Percentiles rank a stretch among this genome's conserved stretches.
phyloP scores from a whole-genome alignment of 192 early-diverging fungal genomes.

The Backusella mclennaniae region DNA sequence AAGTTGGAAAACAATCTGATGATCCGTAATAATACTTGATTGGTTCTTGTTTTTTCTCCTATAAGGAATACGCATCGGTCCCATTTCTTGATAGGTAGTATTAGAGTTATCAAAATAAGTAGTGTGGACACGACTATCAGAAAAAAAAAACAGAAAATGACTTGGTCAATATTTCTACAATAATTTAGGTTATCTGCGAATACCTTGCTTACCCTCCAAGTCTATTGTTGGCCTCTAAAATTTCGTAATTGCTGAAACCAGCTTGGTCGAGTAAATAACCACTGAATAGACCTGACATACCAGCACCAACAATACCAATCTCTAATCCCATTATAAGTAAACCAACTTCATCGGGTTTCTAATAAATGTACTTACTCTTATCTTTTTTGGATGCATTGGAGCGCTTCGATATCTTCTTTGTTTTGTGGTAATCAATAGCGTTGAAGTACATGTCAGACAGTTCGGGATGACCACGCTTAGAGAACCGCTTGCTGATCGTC shows the following conservation, averaged over 20 bases:
- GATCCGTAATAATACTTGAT: slow-evolving; percentile 9
- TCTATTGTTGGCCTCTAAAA: slow-evolving; percentile 28
- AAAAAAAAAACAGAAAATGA: neutral
- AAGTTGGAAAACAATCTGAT: slow-evolving; percentile 32
- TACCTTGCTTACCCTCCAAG: slow-evolving; percentile 19
- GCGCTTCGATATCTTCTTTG: neutral
- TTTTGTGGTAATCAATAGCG: slow-evolving; percentile 19
- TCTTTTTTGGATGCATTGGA: neutral
- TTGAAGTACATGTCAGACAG: slow-evolving; percentile 18
- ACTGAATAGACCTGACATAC: slow-evolving; percentile 31
- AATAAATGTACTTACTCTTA: slow-evolving; percentile 15
- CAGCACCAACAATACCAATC: slow-evolving; percentile 32
- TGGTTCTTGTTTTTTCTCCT: neutral
- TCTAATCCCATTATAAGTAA: neutral
- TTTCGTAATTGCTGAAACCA: slow-evolving; percentile 24
- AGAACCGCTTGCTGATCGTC: neutral
- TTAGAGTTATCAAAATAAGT: slow-evolving; percentile 24
- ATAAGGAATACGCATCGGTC: neutral
- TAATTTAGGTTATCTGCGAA: too few species aligned
- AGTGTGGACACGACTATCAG: slow-evolving; percentile 23
- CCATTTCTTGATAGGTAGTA: slow-evolving; percentile 25
- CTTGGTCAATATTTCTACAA: too few species aligned
- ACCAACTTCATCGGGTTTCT: neutral
- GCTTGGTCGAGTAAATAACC: slow-evolving; percentile 24
- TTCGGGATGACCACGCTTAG: slow-evolving; percentile 20